A percentile compares a stretch with the other conserved stretches of the same genome.
Evolutionary conservation across 352 stramenopile species (phyloP).

Genomic region (Salisapilia sapeloensis): DNA sequence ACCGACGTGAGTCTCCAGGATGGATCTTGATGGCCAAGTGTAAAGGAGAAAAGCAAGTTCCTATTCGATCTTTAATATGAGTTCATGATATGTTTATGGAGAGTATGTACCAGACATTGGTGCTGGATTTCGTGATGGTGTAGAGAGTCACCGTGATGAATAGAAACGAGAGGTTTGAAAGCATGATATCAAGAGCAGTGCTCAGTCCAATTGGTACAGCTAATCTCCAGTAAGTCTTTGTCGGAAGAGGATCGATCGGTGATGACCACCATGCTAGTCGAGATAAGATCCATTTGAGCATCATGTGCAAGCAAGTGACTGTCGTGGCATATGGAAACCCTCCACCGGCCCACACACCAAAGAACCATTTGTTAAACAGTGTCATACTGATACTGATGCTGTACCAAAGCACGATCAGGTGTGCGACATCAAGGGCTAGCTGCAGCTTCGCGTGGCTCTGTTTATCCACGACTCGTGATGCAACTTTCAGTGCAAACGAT

Average conservation of each 20-base stretch:
- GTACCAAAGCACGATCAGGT: constrained; percentile 65
- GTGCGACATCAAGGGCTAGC: constrained; percentile 46
- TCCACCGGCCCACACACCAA: constrained; percentile 44
- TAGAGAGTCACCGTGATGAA: constrained; percentile 82
- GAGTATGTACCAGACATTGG: constrained; percentile 41
- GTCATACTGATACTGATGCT: constrained; percentile 76
- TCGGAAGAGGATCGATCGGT: constrained; percentile 14
- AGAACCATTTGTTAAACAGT: constrained; percentile 75
- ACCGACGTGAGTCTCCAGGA: constrained; percentile 29
- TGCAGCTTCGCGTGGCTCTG: too few relatives aligned
- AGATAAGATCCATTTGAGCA: constrained; percentile 52
- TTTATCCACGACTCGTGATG: too few relatives aligned
- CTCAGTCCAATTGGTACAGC: constrained; percentile 62
- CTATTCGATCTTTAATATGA: constrained; percentile 1
- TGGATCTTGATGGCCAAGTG: constrained; percentile 44
- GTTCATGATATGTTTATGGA: neutral
- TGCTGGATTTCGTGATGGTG: constrained; percentile 66
- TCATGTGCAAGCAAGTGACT: constrained; percentile 72
- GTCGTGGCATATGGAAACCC: constrained; percentile 62
- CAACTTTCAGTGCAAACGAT: too few relatives aligned
- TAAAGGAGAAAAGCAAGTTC: constrained; percentile 71
- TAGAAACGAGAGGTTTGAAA: constrained; percentile 69
- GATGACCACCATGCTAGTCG: constrained; percentile 17
- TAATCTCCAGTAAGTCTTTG: constrained; percentile 34
- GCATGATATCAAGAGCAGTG: constrained; percentile 71